These are phyloP conservation scores for Diaporthe humulicola DNA, from an alignment of 2,329 filamentous ascomycete genomes.

Conservation along the genomic window DNA sequence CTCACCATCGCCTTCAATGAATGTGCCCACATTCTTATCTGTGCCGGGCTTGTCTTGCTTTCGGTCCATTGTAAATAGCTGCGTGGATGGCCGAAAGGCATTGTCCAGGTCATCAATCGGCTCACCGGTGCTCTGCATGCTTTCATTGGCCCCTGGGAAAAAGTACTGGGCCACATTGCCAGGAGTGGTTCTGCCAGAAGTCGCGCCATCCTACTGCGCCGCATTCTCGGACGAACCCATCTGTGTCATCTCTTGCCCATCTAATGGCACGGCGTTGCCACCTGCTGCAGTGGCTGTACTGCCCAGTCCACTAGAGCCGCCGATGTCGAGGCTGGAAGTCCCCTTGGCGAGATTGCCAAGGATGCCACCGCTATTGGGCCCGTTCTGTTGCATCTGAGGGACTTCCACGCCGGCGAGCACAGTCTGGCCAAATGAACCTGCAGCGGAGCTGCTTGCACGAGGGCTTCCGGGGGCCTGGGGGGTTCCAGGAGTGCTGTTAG, in stretches of 20 bases:
- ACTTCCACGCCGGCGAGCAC: constrained; percentile 39
- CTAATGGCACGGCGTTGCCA: neutral
- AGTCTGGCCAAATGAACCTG: constrained; percentile 37
- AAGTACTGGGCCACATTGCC: neutral
- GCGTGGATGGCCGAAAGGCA: neutral
- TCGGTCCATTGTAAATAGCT: neutral
- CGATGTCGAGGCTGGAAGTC: constrained; percentile 29
- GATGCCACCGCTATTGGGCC: neutral
- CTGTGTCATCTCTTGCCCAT: constrained; percentile 37
- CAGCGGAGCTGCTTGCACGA: constrained; percentile 45
- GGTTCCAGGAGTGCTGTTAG: constrained; percentile 44
- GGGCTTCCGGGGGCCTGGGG: constrained; percentile 51
- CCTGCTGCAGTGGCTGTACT: neutral
- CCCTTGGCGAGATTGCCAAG: constrained; percentile 28
- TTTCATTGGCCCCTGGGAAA: neutral
- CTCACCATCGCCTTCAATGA: neutral
- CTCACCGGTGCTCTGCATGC: neutral
- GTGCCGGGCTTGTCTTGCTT: no score
- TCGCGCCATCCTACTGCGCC: constrained; percentile 39
- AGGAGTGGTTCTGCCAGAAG: constrained; percentile 36
- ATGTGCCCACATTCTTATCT: neutral
- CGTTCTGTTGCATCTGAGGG: neutral
- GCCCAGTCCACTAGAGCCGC: constrained; percentile 8
- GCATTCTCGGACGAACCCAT: constrained; percentile 35
- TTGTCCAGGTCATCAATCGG: neutral